Conservation (phyloP, 179 eudicot species). For the Beta corolliflora region DNA sequence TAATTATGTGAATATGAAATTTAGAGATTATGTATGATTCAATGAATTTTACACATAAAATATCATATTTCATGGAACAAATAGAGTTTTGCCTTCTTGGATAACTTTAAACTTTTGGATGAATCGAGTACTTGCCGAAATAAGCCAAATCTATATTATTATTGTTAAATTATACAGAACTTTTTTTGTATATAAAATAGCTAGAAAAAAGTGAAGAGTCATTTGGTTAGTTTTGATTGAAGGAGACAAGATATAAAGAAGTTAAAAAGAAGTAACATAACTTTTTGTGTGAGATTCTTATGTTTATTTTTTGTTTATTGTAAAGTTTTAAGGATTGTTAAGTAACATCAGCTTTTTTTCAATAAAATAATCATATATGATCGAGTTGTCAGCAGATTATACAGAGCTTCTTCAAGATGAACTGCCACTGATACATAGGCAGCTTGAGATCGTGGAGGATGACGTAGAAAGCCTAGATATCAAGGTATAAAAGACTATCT, state of each 20-base stretch:
- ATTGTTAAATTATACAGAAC: background rate
- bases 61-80: background rate
- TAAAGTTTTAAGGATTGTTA: background rate
- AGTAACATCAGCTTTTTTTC: background rate
- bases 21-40: background rate
- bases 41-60: background rate
- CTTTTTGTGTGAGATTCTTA: background rate
- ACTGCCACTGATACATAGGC: conserved; percentile 3
- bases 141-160: background rate
- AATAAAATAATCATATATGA: background rate
- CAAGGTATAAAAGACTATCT: conserved; percentile 21
- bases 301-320: background rate
- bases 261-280: conserved; percentile 9
- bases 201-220: conserved; percentile 7
- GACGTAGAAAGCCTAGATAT: conserved; percentile 19
- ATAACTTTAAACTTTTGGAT: background rate
- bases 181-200: background rate
- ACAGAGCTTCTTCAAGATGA: conserved; percentile 24
- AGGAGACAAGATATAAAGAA: conserved; percentile 37
- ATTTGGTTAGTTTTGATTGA: conserved; percentile 26
- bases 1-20: background rate
- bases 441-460: conserved; percentile 29
- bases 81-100: background rate
- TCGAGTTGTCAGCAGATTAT: conserved; percentile 29
- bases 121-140: background rate